Evolutionary conservation across 768 basidiomycete genomes (phyloP).

Genomic region (Tulasnella sp.): DNA sequence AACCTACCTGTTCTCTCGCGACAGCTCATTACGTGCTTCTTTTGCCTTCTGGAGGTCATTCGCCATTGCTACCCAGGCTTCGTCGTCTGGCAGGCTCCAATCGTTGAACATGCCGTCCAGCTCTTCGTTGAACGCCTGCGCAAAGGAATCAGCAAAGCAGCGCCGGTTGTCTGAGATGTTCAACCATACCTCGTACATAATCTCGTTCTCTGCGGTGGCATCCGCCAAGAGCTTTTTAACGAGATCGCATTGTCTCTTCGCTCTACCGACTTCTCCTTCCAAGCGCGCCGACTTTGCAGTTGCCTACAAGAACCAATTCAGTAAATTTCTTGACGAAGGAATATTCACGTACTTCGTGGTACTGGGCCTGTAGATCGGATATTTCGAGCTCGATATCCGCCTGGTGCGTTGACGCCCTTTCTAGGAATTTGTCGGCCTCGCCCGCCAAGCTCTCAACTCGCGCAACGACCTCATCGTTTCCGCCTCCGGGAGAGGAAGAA

Average conservation of each 20-base stretch:
- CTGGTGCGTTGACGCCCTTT: conserved; percentile 33
- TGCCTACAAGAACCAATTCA: conserved; percentile 37
- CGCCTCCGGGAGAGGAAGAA: conserved; percentile 29
- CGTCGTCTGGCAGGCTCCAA: conserved; percentile 67
- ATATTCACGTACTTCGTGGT: neutral
- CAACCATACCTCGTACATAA: conserved; percentile 74
- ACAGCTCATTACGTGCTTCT: conserved; percentile 61
- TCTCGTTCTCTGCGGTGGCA: conserved; percentile 78
- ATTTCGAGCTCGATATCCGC: neutral
- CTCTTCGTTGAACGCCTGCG: conserved; percentile 88
- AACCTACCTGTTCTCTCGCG: conserved; percentile 73
- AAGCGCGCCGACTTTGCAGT: conserved; percentile 54
- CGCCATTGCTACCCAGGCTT: conserved; percentile 74
- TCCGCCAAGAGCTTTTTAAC: conserved; percentile 71
- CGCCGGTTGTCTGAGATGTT: neutral
- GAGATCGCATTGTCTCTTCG: conserved; percentile 67
- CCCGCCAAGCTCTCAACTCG: conserved; percentile 45
- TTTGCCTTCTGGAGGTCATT: conserved; percentile 67
- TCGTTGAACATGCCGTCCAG: conserved; percentile 87
- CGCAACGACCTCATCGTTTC: conserved; percentile 30
- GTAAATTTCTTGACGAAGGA: neutral
- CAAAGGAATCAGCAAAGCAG: neutral
- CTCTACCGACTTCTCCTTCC: conserved; percentile 56
- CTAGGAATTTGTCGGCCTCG: conserved; percentile 64
- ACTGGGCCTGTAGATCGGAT: neutral